phyloP scores from a whole-genome alignment of 805 yeast genomes.

The Cyberlindnera lachancei region DNA sequence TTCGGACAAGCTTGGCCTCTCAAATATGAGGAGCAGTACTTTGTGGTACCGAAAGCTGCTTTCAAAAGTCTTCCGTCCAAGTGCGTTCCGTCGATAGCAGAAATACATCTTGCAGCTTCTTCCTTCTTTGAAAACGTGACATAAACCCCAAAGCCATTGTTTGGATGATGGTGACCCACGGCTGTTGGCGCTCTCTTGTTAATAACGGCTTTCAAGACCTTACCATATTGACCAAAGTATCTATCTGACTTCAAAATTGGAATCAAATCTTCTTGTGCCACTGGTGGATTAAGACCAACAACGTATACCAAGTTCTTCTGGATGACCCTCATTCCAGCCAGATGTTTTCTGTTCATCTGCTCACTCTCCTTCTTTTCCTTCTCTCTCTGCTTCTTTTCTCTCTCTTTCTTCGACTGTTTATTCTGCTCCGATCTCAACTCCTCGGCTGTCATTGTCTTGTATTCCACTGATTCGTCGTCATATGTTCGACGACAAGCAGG shows the following conservation, averaged over 20 bases:
- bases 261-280: constrained; percentile 76
- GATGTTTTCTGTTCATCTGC: constrained; percentile 70
- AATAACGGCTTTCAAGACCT: constrained; percentile 87
- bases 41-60: constrained; percentile 98
- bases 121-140: constrained; percentile 91
- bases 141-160: constrained; percentile 87
- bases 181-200: constrained; percentile 50
- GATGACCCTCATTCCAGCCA: constrained; percentile 96
- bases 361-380: constrained; percentile 90
- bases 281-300: constrained; percentile 84
- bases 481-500: constrained; percentile 96
- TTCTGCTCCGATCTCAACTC: constrained; percentile 76
- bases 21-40: constrained; percentile 92
- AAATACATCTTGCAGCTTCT: constrained; percentile 90
- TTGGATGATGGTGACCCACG: constrained; percentile 17
- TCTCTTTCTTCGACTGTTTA: constrained; percentile 73
- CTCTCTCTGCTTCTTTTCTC: constrained; percentile 77
- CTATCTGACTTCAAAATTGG: constrained; percentile 77
- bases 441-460: constrained; percentile 74
- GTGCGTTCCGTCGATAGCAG: constrained; percentile 85
- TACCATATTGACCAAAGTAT: constrained; percentile 98
- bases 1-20: constrained; percentile 96
- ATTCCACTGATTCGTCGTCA: constrained; percentile 89
- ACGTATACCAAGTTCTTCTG: constrained; percentile 96
- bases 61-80: constrained; percentile 85